Evolutionary conservation across 2,329 filamentous ascomycete genomes (phyloP), one percentile per base, ranked within the genome.

Genomic region (Clonostachys rhizophaga): DNA sequence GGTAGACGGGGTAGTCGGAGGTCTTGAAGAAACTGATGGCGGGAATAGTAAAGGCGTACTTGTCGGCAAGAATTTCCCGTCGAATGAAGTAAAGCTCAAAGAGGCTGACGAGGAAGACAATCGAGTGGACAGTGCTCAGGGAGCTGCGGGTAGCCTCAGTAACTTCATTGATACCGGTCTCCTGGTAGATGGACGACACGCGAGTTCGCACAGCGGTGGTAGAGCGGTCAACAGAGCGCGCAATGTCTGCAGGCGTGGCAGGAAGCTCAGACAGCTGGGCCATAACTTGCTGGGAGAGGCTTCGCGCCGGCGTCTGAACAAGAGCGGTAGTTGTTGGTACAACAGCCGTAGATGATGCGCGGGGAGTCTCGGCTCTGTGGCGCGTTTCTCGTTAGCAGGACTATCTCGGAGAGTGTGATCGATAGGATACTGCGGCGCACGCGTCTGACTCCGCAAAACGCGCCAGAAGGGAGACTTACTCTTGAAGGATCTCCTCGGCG

Each of bases 201-300:
- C 84, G 81, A 47, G 79, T 75, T 62, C 87, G 84, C 49, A 94
- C 67, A 14, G 79, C 79, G 41, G 83, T 63, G 9, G 85, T 82
- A 51, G 80, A 83, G 59, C 79, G 83, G 68, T 94, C 91, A 62
- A 95, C 83, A 52, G 81, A 83, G 55, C 86, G 75, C 37, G 86
- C 87, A 35, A 95, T 84, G 50, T 87, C 83, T 39, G 87, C 84
- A 6, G 91, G 91, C 3, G 89, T 91, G 9, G 89, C 83, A 18
- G 89, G 89, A 45, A 95, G 74, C n/a, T 84, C 80, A 45, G 91
- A 79, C 58, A 81, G 83, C 49, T 72, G 61, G 50, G 72, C 65
- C 49, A 80, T 76, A 10, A 30, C 24, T 10, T 30, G 24, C 44
- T 79, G 71, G 12, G 75, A 71, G 45, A 82, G 63, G 41, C 73